These are phyloP conservation scores for Tilletia caries DNA, from an alignment of 1,284 basidiomycete species.

Conservation along the genomic window DNA sequence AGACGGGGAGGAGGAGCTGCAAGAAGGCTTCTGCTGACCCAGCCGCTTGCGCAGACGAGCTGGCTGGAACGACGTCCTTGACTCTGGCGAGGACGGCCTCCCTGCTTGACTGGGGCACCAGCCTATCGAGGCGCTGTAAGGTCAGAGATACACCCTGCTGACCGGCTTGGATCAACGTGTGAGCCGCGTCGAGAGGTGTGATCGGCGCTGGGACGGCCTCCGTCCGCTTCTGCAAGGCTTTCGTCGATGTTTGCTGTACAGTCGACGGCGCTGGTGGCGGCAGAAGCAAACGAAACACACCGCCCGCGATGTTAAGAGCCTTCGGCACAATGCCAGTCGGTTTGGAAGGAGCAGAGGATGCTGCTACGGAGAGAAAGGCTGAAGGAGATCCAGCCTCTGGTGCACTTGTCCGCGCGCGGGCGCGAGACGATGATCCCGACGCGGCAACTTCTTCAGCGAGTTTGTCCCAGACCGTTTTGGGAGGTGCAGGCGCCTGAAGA, in stretches of 20 bases:
- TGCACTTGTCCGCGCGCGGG: too few species aligned
- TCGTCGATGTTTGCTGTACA: neutral
- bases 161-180: neutral
- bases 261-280: neutral
- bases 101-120: neutral
- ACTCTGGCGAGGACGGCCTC: neutral
- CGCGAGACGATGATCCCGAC: neutral
- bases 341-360: neutral
- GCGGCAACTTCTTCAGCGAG: slow-evolving; percentile 8
- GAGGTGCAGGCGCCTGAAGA: neutral
- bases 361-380: neutral
- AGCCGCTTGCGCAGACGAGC: neutral
- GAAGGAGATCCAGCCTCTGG: neutral
- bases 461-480: slow-evolving; percentile 10
- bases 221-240: neutral
- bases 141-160: neutral
- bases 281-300: neutral
- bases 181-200: slow-evolving; percentile 4
- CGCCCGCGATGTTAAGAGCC: neutral
- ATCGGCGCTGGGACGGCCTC: neutral
- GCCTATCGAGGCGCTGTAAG: neutral
- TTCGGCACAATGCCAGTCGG: neutral
- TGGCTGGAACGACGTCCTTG: neutral
- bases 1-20: slow-evolving; percentile 5
- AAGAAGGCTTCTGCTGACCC: neutral